Percentiles rank a stretch among this genome's conserved stretches.
phyloP scores from a whole-genome alignment of 331 rosid genomes.

The Quercus phellos region DNA sequence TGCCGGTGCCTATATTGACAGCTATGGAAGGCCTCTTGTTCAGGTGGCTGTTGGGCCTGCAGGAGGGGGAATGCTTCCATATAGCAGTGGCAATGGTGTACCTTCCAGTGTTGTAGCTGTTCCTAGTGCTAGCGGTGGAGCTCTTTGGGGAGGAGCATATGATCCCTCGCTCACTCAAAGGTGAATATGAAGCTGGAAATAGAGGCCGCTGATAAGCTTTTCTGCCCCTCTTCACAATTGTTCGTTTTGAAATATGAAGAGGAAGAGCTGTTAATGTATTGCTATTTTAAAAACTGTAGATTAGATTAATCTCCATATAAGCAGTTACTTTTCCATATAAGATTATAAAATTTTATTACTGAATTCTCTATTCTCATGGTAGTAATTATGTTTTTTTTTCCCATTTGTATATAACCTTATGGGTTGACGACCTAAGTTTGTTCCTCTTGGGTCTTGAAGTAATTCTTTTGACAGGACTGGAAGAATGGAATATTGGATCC shows the following conservation, averaged over 20 bases:
- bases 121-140: slow-evolving; percentile 12
- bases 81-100: slow-evolving; percentile 39
- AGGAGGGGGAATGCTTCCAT: slow-evolving; percentile 31
- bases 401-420: not conserved
- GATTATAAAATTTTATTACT: not conserved
- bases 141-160: slow-evolving; percentile 31
- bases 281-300: not conserved
- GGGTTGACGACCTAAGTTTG: not conserved
- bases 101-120: slow-evolving; percentile 21
- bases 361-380: not conserved
- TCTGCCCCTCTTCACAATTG: not conserved
- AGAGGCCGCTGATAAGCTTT: not conserved
- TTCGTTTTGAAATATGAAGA: not conserved
- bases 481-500: not conserved
- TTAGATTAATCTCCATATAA: not conserved
- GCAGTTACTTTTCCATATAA: not conserved
- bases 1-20: slow-evolving; percentile 31
- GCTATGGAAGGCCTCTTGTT: slow-evolving; percentile 45
- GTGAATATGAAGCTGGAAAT: slow-evolving; percentile 11
- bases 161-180: slow-evolving; percentile 37
- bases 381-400: not conserved
- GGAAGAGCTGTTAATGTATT: not conserved
- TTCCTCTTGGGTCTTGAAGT: not conserved
- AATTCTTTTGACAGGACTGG: not conserved
- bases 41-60: slow-evolving; percentile 34